Conservation (phyloP, 352 stramenopile genomes). For the Phytophthora cryptogea region DNA sequence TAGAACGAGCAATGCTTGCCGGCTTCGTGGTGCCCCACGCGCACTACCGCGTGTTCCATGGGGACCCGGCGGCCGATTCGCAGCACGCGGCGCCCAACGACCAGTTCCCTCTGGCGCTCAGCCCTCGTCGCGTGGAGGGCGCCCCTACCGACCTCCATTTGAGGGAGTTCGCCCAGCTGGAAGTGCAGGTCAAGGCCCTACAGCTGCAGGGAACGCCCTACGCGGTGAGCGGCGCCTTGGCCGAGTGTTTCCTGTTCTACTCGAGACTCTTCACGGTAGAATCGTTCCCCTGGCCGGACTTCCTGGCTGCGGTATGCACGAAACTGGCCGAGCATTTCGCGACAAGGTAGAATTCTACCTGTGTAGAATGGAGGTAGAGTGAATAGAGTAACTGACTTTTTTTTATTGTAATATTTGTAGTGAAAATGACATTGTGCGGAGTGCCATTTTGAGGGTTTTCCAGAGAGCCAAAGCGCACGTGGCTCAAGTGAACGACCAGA, state of each 20-base stretch:
- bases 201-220: conserved; percentile 35
- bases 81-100: conserved; percentile 30
- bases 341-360: conserved; percentile 30
- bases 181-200: conserved; percentile 61
- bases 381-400: conserved; percentile 8
- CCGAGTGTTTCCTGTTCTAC: conserved; percentile 62
- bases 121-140: conserved; percentile 4
- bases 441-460: conserved; percentile 51
- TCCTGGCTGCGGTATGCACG: conserved; percentile 53
- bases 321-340: conserved; percentile 63
- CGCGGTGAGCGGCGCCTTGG: conserved; percentile 21
- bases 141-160: conserved; percentile 54
- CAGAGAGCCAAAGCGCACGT: conserved; percentile 42
- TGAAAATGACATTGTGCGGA: conserved; percentile 39
- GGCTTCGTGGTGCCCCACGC: conserved; percentile 48
- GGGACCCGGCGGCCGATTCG: conserved; percentile 42
- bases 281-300: conserved; percentile 68
- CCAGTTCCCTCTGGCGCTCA: conserved; percentile 36
- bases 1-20: conserved; percentile 32
- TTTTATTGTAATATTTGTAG: conserved; percentile 21
- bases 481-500: conserved; percentile 50
- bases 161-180: conserved; percentile 60
- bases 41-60: conserved; percentile 67
- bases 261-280: conserved; percentile 54
- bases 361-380: conserved; percentile 7